Evolutionary conservation across 192 early-diverging fungal genomes (phyloP).

Genomic region (Rhizoclosmatium sp.): DNA sequence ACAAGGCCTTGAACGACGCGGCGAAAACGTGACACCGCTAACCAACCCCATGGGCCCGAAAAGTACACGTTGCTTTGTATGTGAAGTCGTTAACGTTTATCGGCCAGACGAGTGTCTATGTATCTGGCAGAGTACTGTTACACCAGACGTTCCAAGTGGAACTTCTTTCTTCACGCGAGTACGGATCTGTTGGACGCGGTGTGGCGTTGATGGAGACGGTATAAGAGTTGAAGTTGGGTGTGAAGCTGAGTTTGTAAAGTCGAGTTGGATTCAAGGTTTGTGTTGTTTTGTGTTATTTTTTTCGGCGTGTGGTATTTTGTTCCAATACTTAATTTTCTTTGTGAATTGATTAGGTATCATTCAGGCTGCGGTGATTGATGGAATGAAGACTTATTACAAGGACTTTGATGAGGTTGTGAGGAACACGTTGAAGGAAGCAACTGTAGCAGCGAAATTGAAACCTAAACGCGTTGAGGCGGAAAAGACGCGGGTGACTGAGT

Average conservation of each 20-base stretch:
- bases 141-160: slow-evolving; percentile 59
- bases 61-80: slow-evolving; percentile 33
- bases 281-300: neutral
- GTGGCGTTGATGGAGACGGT: neutral
- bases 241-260: slow-evolving; percentile 51
- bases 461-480: neutral
- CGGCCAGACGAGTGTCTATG: slow-evolving; percentile 39
- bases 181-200: slow-evolving; percentile 40
- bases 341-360: slow-evolving; percentile 26
- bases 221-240: slow-evolving; percentile 39
- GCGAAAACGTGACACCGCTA: slow-evolving; percentile 41
- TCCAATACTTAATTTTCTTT: neutral
- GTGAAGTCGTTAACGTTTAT: slow-evolving; percentile 23
- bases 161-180: slow-evolving; percentile 44
- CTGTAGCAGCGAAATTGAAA: neutral
- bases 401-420: slow-evolving; percentile 36
- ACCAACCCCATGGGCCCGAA: slow-evolving; percentile 46
- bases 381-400: slow-evolving; percentile 48
- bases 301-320: neutral
- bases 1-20: slow-evolving; percentile 29
- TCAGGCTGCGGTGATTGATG: slow-evolving; percentile 50
- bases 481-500: neutral
- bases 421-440: neutral
- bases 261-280: slow-evolving; percentile 54
- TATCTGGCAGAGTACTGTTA: slow-evolving; percentile 40